phyloP scores from a whole-genome alignment of 2,329 filamentous ascomycete species.

The Aureobasidium sp. region DNA sequence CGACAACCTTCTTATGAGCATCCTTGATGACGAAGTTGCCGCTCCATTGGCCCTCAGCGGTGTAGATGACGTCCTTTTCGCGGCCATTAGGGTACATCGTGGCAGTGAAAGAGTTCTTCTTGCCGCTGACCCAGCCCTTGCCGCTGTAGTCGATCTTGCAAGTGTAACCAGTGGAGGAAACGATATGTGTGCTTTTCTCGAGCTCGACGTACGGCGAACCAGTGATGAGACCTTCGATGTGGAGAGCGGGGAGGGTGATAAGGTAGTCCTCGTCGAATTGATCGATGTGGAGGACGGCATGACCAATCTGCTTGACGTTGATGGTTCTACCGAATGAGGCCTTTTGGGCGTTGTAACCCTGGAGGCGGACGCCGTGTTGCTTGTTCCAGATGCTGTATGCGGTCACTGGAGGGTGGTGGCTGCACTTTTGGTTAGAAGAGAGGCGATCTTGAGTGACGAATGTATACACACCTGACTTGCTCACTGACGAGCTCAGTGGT shows the following conservation, averaged over 20 bases:
- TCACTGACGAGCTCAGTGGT: conserved; percentile 84
- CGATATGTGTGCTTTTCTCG: conserved; percentile 76
- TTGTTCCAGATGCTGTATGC: conserved; percentile 89
- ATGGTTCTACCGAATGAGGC: conserved; percentile 91
- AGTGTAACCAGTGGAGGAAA: conserved; percentile 77
- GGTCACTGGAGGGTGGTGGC: conserved; percentile 88
- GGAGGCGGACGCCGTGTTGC: conserved; percentile 65
- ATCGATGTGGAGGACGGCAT: conserved; percentile 73
- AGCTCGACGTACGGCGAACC: conserved; percentile 86
- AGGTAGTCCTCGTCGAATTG: conserved; percentile 65
- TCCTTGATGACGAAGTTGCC: conserved; percentile 73
- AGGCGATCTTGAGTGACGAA: neutral
- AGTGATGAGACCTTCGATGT: conserved; percentile 88
- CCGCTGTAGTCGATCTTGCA: conserved; percentile 89
- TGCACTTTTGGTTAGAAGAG: conserved; percentile 22
- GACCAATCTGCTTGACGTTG: conserved; percentile 71
- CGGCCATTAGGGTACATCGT: conserved; percentile 60
- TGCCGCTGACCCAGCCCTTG: conserved; percentile 89
- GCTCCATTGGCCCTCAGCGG: conserved; percentile 85
- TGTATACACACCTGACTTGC: conserved; percentile 63
- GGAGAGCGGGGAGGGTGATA: conserved; percentile 82
- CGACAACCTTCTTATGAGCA: conserved; percentile 44
- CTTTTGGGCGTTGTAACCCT: conserved; percentile 94
- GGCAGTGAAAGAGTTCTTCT: conserved; percentile 86
- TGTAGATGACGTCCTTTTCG: conserved; percentile 71